Base-by-base conservation (phyloP, 2,329 filamentous ascomycete species). In the Dryadomyces quercivorus region DNA sequence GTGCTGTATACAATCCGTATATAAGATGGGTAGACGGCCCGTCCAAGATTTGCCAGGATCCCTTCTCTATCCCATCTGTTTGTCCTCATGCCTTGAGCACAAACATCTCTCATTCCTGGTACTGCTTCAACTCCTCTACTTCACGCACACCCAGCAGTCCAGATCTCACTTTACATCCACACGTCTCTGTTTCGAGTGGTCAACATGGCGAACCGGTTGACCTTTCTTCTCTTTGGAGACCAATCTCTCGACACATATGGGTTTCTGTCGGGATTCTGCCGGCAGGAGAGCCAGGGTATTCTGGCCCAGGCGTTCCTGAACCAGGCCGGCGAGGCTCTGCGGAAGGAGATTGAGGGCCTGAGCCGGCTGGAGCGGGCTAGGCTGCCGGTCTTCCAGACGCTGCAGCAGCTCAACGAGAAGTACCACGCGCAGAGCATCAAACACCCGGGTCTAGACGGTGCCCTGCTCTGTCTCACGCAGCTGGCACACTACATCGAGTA, bases 401-500 rank as follows among this genome's bases (percentile, higher is more conserved):
- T 86, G 54, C 77, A 76, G 64, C 80, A 86, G 59, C 71, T 87
- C 59, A 79, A 85, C 62, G 80, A 85, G 64, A 72, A 72, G 60
- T 86, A 86, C 65, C 77, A 80, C 59, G 69, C 73, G 45, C 77
- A 79, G 62, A 70, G 67, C 31, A 59, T 71, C 58, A 85, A 81
- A 66, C 75, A 81, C 57, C 73, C 81, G 2, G 80, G 80, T 50
- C 66, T 87, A 47, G 83, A 86, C 63, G 82, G 80, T 60, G 81
- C 77, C 16, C 69, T 86, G 59, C 71, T 86, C 42, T 83, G 80
- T 55, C 75, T 84, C 58, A 72, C 81, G 52, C 84, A 87, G 65
- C 66, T 86, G 53, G 78, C 78, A 50, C 82, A 86, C 64, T 86
- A 84, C 66, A 83, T 87, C 58, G 81, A 84, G 76, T 84, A 70